A percentile compares a stretch with the other conserved stretches of the same genome.
These are phyloP conservation scores for Aristolochia contorta DNA, from an alignment of 164 flowering plant species.

Conservation along the genomic window DNA sequence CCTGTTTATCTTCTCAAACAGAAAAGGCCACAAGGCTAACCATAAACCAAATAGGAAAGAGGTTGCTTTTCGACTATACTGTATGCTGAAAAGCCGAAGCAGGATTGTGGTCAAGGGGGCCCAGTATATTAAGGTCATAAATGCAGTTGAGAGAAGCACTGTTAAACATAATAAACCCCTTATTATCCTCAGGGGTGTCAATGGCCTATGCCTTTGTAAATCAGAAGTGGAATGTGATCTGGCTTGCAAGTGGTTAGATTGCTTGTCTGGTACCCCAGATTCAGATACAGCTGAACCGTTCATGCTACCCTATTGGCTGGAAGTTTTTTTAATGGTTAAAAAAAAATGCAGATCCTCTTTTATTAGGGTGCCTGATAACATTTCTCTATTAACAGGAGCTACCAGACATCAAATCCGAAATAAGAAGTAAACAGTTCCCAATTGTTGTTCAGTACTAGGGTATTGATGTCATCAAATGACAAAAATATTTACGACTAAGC, in stretches of 20 bases:
- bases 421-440: no score
- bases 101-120: constrained; percentile 34
- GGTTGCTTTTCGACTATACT: constrained; percentile 51
- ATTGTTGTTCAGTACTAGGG: no score
- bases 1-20: constrained; percentile 85
- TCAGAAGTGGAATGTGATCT: constrained; percentile 15
- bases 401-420: no score
- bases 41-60: constrained; percentile 67
- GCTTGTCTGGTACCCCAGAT: no score
- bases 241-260: background rate
- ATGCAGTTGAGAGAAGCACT: constrained; percentile 64
- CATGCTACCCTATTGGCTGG: no score
- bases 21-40: constrained; percentile 89
- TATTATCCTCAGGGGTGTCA: constrained; percentile 49
- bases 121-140: constrained; percentile 52
- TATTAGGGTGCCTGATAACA: no score
- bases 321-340: no score
- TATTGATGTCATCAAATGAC: no score
- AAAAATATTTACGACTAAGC: no score
- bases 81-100: constrained; percentile 58
- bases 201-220: constrained; percentile 28
- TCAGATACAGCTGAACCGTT: no score
- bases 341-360: no score
- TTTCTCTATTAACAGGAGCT: no score
- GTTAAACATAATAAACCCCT: constrained; percentile 70